These are phyloP conservation scores for Anthoceros angustus DNA, from an alignment of 225 moss, liverwort and hornwort species.

Conservation along the genomic window DNA sequence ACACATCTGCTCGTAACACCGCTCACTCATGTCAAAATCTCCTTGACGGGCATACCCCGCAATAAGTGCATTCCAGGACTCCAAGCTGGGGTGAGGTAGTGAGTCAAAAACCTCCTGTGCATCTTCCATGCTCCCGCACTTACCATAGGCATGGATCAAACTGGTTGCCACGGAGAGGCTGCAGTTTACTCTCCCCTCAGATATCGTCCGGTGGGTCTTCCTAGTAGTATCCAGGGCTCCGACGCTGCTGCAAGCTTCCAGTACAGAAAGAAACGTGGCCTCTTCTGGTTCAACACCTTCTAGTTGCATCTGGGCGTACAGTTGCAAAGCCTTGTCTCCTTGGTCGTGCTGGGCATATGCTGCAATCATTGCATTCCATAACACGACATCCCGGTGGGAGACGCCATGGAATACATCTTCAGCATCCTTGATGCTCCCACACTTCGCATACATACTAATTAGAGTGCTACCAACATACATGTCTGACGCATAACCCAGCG, in stretches of 20 bases:
- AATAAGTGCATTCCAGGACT: neutral
- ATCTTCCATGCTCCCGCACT: neutral
- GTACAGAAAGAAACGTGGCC: neutral
- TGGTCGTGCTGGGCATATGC: neutral
- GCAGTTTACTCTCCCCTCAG: neutral
- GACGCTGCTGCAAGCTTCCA: neutral
- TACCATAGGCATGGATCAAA: neutral
- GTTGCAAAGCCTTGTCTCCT: slow-evolving; percentile 3
- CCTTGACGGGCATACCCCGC: neutral
- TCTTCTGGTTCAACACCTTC: neutral
- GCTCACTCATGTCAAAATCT: neutral
- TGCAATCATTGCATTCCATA: neutral
- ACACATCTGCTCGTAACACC: neutral
- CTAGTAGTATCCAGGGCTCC: neutral
- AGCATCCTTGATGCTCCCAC: neutral
- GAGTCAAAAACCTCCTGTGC: neutral
- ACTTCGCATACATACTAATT: slow-evolving; percentile 1
- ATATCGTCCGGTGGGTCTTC: neutral
- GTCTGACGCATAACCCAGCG: neutral
- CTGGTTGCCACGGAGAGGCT: neutral
- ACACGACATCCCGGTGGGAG: neutral
- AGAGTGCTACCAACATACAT: neutral
- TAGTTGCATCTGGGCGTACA: neutral
- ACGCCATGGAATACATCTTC: neutral
- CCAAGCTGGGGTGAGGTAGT: neutral